A percentile compares a stretch with the other conserved stretches of the same genome.
Conservation (phyloP, 768 basidiomycete species). For the Lentinula lateritia region DNA sequence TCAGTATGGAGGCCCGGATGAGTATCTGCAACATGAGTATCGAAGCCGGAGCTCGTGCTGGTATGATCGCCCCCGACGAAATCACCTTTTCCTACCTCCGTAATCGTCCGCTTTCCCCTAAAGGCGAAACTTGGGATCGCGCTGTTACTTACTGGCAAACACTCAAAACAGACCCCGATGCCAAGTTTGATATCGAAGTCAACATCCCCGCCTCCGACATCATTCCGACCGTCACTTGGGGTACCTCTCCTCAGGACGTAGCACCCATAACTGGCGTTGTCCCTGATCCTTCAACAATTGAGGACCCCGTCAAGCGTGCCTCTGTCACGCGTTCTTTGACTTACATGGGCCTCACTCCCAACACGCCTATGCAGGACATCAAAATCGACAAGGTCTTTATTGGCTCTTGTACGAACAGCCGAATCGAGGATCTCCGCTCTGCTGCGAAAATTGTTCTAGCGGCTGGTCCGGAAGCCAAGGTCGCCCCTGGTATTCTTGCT, state of each 20-base stretch:
- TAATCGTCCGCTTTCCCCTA: constrained; percentile 75
- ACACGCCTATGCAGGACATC: constrained; percentile 76
- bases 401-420: constrained; percentile 92
- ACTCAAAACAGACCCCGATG: constrained; percentile 73
- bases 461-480: constrained; percentile 67
- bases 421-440: constrained; percentile 88
- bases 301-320: constrained; percentile 58
- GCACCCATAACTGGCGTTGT: constrained; percentile 77
- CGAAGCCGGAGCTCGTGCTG: constrained; percentile 88
- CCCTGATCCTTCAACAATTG: constrained; percentile 66
- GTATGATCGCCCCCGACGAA: constrained; percentile 90
- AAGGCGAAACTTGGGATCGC: constrained; percentile 79
- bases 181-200: constrained; percentile 80
- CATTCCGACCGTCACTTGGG: constrained; percentile 89
- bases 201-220: constrained; percentile 80
- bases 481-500: constrained; percentile 69
- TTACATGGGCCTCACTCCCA: constrained; percentile 84
- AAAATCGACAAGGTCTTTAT: constrained; percentile 87
- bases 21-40: constrained; percentile 95
- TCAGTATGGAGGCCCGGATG: constrained; percentile 90
- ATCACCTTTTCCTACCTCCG: constrained; percentile 81
- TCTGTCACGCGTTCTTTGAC: constrained; percentile 71
- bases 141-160: constrained; percentile 86
- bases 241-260: constrained; percentile 87
- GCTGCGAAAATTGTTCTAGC: constrained; percentile 76